A percentile compares a stretch with the other conserved stretches of the same genome.
Evolutionary conservation across 768 basidiomycete species (phyloP).

Genomic region (Termitomyces sp.): DNA sequence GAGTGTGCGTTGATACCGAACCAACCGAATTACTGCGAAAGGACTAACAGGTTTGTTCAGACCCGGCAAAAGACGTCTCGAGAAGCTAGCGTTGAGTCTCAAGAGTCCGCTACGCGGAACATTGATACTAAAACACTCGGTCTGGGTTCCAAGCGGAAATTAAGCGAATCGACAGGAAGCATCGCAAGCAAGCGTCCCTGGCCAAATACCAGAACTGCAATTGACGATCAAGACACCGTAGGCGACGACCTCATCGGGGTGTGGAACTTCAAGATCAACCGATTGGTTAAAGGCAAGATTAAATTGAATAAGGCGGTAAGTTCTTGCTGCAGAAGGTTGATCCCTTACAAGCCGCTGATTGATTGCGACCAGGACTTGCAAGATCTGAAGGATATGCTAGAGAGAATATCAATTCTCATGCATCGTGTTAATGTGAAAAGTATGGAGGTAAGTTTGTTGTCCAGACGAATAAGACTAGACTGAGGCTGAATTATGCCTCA

Average conservation of each 20-base stretch:
- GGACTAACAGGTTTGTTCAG: neutral
- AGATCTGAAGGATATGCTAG: slow-evolving; percentile 7
- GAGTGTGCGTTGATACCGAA: neutral
- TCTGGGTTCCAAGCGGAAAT: neutral
- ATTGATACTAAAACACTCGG: too few relatives aligned
- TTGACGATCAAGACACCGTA: neutral
- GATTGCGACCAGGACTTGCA: slow-evolving; percentile 2
- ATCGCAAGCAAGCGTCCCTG: neutral
- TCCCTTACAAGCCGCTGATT: neutral
- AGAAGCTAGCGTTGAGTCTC: neutral
- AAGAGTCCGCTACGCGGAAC: neutral
- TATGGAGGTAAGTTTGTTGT: slow-evolving; percentile 5
- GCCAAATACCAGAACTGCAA: neutral
- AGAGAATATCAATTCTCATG: slow-evolving; percentile 3
- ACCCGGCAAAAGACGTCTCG: neutral
- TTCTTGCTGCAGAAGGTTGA: neutral
- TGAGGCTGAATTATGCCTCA: neutral
- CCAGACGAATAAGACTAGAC: neutral
- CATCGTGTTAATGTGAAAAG: neutral
- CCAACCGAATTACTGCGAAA: neutral
- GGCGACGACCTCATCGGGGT: slow-evolving; percentile 1
- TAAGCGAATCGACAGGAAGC: neutral
- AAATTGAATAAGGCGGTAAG: slow-evolving; percentile 1
- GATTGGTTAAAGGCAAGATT: slow-evolving; percentile 13
- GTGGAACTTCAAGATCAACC: slow-evolving; percentile 11